Percentiles rank a stretch among this genome's conserved stretches.
These are phyloP conservation scores for Picea glauca DNA, from an alignment of 75 land plant species.

Conservation along the genomic window DNA sequence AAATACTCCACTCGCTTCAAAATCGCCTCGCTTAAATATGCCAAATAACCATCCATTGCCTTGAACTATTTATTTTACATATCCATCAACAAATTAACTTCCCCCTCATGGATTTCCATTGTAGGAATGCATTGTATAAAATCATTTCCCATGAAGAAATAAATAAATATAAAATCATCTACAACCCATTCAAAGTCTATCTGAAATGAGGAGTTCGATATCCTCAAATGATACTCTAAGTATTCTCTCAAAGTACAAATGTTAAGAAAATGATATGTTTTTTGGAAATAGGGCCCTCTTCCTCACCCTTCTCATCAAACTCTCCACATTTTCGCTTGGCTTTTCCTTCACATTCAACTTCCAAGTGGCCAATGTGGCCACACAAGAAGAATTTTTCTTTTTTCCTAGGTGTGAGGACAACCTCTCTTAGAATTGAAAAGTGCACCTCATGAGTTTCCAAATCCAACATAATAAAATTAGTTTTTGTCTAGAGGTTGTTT, in stretches of 20 bases:
- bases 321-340: constrained; percentile 79
- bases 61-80: constrained; percentile 89
- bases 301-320: constrained; percentile 69
- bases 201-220: constrained; percentile 42
- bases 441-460: constrained; percentile 97
- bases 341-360: constrained; percentile 85
- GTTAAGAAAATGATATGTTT: constrained; percentile 93
- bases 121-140: constrained; percentile 99
- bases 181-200: constrained; percentile 85
- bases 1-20: constrained; percentile 25
- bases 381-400: constrained; percentile 90
- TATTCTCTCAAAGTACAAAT: constrained; percentile 95
- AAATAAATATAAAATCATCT: constrained; percentile 98
- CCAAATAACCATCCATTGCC: constrained; percentile 86
- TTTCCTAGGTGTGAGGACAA: constrained; percentile 80
- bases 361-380: constrained; percentile 93
- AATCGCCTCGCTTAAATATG: constrained; percentile 57
- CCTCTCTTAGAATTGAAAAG: constrained; percentile 87
- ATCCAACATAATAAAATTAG: constrained; percentile 95
- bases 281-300: constrained; percentile 37
- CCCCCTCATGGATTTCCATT: constrained; percentile 96
- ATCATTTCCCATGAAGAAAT: constrained; percentile 99
- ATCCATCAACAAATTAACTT: constrained; percentile 84
- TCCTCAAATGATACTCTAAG: constrained; percentile 73
- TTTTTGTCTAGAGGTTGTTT: too few relatives aligned